Percentiles rank a stretch among this genome's conserved stretches.
Conservation (phyloP, 2,329 filamentous ascomycete species). For the Aureobasidium sp. region DNA sequence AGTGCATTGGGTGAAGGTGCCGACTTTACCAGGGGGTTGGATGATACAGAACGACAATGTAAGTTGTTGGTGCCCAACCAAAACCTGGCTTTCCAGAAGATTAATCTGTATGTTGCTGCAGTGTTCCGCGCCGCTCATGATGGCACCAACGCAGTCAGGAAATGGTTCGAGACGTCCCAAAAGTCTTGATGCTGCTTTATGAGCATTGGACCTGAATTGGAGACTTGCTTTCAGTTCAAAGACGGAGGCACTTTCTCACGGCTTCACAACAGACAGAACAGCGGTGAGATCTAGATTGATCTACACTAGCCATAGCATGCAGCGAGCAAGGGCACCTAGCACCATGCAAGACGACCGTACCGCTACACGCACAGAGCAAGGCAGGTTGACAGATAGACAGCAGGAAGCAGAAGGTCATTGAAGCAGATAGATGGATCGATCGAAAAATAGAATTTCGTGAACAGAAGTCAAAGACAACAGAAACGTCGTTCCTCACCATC, state of each 20-base stretch:
- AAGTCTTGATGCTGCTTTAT: background rate
- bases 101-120: slow-evolving; percentile 17
- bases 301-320: background rate
- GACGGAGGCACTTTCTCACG: background rate
- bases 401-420: background rate
- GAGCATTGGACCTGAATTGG: background rate
- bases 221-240: background rate
- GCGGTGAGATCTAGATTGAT: background rate
- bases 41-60: slow-evolving; percentile 76
- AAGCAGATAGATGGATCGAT: background rate
- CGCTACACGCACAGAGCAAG: background rate
- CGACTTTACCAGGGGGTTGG: slow-evolving; percentile 79
- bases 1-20: slow-evolving; percentile 42
- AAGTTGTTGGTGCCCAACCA: slow-evolving; percentile 21
- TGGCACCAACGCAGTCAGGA: slow-evolving; percentile 36
- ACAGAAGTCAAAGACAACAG: background rate
- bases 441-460: background rate
- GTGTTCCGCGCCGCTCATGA: slow-evolving; percentile 42
- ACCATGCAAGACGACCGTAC: background rate
- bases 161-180: slow-evolving; percentile 30
- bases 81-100: background rate
- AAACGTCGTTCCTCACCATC: background rate
- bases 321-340: background rate
- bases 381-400: background rate
- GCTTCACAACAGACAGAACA: background rate